Conservation (phyloP, 129 eudicot genomes). For the Cynara cardunculus region DNA sequence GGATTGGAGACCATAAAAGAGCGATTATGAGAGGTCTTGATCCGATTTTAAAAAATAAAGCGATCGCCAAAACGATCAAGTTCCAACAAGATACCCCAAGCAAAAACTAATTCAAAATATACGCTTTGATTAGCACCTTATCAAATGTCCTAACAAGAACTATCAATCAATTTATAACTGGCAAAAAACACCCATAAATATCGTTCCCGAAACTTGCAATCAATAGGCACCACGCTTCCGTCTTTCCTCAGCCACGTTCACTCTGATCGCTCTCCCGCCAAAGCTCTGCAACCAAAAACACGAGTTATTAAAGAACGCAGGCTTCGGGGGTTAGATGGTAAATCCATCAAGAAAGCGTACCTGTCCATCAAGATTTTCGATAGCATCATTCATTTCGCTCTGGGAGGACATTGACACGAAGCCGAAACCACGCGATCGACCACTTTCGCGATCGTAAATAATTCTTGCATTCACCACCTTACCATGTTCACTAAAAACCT, state of each 20-base stretch:
- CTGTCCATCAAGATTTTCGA: conserved; percentile 69
- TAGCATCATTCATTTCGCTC: conserved; percentile 56
- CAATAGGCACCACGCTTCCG: conserved; percentile 38
- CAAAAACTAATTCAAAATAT: not conserved
- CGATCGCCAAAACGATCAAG: not conserved
- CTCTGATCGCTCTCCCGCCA: conserved; percentile 60
- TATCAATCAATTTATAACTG: not conserved
- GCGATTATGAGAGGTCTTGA: too few species aligned
- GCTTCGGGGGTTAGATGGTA: not conserved
- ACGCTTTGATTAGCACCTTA: not conserved
- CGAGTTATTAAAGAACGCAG: not conserved
- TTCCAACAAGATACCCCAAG: not conserved
- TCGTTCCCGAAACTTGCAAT: not conserved
- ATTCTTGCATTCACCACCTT: conserved; percentile 56
- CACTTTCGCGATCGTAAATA: conserved; percentile 50
- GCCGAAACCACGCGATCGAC: conserved; percentile 76
- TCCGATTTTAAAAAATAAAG: too few species aligned
- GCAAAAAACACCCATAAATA: not conserved
- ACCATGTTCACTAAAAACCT: conserved; percentile 64
- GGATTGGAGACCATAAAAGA: not conserved
- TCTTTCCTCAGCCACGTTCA: conserved; percentile 59
- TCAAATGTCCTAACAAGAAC: not conserved
- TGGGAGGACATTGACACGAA: conserved; percentile 61
- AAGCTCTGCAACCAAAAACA: conserved; percentile 34
- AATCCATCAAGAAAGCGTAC: conserved; percentile 27